phyloP scores from a whole-genome alignment of 2,329 filamentous ascomycete genomes.

The Pyrenophora graminea region DNA sequence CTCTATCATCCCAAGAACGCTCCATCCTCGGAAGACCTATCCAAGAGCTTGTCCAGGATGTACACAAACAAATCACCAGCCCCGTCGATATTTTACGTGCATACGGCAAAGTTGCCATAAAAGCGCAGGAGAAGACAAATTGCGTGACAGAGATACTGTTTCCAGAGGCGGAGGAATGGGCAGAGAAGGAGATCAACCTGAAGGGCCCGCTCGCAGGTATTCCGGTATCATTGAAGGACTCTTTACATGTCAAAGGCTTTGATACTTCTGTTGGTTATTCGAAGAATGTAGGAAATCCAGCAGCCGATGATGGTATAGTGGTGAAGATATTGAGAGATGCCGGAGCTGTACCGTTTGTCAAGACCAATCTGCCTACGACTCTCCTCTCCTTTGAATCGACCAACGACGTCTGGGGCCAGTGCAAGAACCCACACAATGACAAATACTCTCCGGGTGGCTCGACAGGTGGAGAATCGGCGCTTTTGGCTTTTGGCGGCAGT shows the following conservation, averaged over 20 bases:
- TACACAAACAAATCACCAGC: constrained; percentile 69
- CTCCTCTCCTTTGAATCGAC: constrained; percentile 84
- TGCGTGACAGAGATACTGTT: constrained; percentile 88
- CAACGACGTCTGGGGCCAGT: constrained; percentile 79
- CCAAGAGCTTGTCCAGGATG: constrained; percentile 74
- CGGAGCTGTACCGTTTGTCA: constrained; percentile 87
- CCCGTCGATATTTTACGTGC: constrained; percentile 77
- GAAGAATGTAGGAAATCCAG: constrained; percentile 69
- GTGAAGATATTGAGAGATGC: constrained; percentile 82
- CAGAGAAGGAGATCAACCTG: constrained; percentile 65
- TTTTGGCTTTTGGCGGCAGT: constrained; percentile 79
- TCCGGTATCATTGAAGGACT: constrained; percentile 80
- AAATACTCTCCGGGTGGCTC: constrained; percentile 87
- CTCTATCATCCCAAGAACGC: constrained; percentile 67
- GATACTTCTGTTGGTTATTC: constrained; percentile 84
- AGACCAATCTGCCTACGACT: constrained; percentile 87
- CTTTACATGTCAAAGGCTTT: constrained; percentile 77
- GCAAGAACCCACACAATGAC: constrained; percentile 80
- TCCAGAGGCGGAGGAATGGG: constrained; percentile 75
- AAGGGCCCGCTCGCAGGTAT: constrained; percentile 85
- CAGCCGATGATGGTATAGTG: constrained; percentile 69
- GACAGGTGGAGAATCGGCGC: constrained; percentile 80
- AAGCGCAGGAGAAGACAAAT: constrained; percentile 85
- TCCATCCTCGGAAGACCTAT: constrained; percentile 74
- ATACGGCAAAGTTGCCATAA: constrained; percentile 84